Base-by-base conservation (phyloP, 2,329 filamentous ascomycete genomes). In the Fusarium anguioides region DNA sequence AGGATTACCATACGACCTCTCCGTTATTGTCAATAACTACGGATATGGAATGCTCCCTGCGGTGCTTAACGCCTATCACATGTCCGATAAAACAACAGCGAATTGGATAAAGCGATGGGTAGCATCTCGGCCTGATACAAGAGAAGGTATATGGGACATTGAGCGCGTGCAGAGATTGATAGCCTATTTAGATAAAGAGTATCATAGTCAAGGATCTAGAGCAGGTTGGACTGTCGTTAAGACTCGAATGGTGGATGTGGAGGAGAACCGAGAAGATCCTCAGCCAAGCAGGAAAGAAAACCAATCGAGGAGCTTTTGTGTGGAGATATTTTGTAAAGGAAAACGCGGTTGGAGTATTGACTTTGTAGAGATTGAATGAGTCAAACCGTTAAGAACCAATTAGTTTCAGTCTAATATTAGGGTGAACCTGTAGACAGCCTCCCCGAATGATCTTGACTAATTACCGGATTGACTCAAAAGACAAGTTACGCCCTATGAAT, bases 91-190 rank as follows among this genome's bases (percentile, higher is more conserved):
- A 6, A 5, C 11, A 2, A 57, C 37, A n/a, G 41, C 27, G 6
- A 33, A 36, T 0, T 69, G 66, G 66, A 69, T 69, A 11, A 53
- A 45, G 10, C 21, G 23, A 8, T 69, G 66, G 66, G 47, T 69
- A 23, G 41, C 39, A 2, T 20, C 23, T 1, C 42, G 64, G 10
- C 66, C 66, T 6, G 24, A 54, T 3, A 40, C 57, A 1, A 40
- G 63, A 18, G 66, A 69, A 11, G 66, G 66, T 2, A 69, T 69
- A 21, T 69, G 66, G 66, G 64, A 69, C 21, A 58, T 67, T 3
- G 24, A 49, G 4, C 62, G 60, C 4, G 66, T 62, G 4, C 58
- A 67, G 7, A 54, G 59, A 21, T 10, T 69, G 2, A 53, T 69
- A 18, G 27, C 44, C 0, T 67, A 69, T 10, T 12, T 69, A 3